These are phyloP conservation scores for Pseudocercospora pini-densiflorae DNA, from an alignment of 2,329 filamentous ascomycete species.

Conservation along the genomic window DNA sequence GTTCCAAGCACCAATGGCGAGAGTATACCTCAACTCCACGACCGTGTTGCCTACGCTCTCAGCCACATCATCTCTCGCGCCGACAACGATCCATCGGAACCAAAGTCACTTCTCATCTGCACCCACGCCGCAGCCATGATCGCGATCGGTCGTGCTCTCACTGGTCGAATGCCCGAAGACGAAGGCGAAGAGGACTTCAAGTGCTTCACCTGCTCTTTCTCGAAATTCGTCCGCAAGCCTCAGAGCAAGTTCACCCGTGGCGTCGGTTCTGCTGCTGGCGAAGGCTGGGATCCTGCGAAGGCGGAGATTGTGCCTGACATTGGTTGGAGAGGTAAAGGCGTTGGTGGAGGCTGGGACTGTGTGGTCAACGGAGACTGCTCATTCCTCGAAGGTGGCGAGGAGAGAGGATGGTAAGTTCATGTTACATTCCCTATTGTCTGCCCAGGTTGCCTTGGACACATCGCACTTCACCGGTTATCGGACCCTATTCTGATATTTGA, in stretches of 20 bases:
- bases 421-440: background rate
- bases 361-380: conserved; percentile 81
- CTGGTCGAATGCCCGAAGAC: conserved; percentile 74
- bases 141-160: conserved; percentile 79
- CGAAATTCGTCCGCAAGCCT: conserved; percentile 60
- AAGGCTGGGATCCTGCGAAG: conserved; percentile 35
- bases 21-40: conserved; percentile 76
- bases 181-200: conserved; percentile 77
- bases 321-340: conserved; percentile 65
- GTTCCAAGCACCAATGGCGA: conserved; percentile 74
- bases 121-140: conserved; percentile 92
- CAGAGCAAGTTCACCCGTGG: conserved; percentile 21
- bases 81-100: conserved; percentile 67
- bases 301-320: conserved; percentile 47
- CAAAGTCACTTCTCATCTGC: conserved; percentile 75
- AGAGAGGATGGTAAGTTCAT: conserved; percentile 78
- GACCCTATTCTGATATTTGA: conserved; percentile 8
- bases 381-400: conserved; percentile 78
- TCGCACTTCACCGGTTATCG: too few species aligned
- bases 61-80: conserved; percentile 72
- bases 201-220: conserved; percentile 82
- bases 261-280: conserved; percentile 7
- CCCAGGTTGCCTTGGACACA: background rate
- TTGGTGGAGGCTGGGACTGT: conserved; percentile 80
- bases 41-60: conserved; percentile 74